phyloP scores from a whole-genome alignment of 192 early-diverging fungal genomes.

The Coemansia sp. region DNA sequence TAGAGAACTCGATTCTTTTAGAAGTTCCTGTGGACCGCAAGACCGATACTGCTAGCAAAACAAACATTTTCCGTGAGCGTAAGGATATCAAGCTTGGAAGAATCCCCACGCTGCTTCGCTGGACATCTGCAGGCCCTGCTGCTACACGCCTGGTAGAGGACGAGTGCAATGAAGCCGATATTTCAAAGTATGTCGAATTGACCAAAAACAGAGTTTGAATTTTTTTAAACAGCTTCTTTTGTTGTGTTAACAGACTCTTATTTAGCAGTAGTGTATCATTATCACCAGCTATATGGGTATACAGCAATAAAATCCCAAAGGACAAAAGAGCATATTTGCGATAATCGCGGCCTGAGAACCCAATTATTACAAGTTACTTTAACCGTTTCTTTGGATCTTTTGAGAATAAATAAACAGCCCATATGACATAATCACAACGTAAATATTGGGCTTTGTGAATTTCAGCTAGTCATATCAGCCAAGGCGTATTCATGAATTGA shows the following conservation, averaged over 20 bases:
- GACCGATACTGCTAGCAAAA: slow-evolving; percentile 15
- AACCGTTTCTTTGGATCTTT: too few species aligned
- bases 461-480: too few species aligned
- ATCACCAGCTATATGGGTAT: too few species aligned
- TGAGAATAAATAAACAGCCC: too few species aligned
- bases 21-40: slow-evolving; percentile 45
- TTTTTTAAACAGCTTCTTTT: background rate
- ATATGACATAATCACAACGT: too few species aligned
- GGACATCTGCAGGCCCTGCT: slow-evolving; percentile 21
- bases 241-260: background rate
- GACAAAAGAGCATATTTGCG: too few species aligned
- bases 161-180: slow-evolving; percentile 22
- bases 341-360: too few species aligned
- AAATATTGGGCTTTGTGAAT: too few species aligned
- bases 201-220: background rate
- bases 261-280: too few species aligned
- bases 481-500: too few species aligned
- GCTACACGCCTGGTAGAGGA: slow-evolving; percentile 28
- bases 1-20: slow-evolving; percentile 24
- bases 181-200: slow-evolving; percentile 15
- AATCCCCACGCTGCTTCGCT: slow-evolving; percentile 42
- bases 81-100: slow-evolving; percentile 20
- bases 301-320: too few species aligned
- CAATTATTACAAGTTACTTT: too few species aligned
- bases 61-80: slow-evolving; percentile 27